A percentile compares a stretch with the other conserved stretches of the same genome.
Conservation (phyloP, 2,329 filamentous ascomycete species). For the Monilinia laxa region DNA sequence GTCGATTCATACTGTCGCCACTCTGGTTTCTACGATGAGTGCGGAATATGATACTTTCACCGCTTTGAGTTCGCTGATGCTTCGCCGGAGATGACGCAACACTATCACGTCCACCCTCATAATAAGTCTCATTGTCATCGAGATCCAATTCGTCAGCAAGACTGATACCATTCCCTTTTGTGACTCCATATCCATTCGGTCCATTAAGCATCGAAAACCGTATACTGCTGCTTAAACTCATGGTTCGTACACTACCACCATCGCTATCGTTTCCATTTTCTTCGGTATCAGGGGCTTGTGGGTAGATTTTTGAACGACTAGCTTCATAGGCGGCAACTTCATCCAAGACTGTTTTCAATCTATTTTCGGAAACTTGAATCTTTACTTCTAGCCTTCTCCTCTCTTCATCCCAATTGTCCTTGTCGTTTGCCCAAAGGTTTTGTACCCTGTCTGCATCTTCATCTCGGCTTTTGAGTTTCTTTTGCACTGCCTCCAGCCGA, state of each 20-base stretch:
- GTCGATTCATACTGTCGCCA: conserved; percentile 56
- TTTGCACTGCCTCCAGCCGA: conserved; percentile 75
- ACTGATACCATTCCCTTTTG: conserved; percentile 66
- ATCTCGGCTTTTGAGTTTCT: conserved; percentile 74
- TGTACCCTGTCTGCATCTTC: conserved; percentile 79
- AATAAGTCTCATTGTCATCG: conserved; percentile 66
- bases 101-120: conserved; percentile 68
- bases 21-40: conserved; percentile 58
- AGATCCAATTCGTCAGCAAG: conserved; percentile 90
- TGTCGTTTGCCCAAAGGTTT: conserved; percentile 79
- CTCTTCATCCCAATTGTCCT: conserved; percentile 80
- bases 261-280: conserved; percentile 62
- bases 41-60: conserved; percentile 53
- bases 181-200: conserved; percentile 50
- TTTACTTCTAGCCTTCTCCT: conserved; percentile 79
- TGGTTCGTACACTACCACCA: conserved; percentile 68
- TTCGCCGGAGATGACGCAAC: conserved; percentile 49
- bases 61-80: conserved; percentile 56
- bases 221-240: conserved; percentile 70
- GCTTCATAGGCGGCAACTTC: conserved; percentile 75
- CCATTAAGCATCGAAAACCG: conserved; percentile 70
- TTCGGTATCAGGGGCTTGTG: conserved; percentile 61
- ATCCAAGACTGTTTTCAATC: conserved; percentile 79
- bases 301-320: conserved; percentile 48
- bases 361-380: conserved; percentile 84